phyloP scores from a whole-genome alignment of 1,284 basidiomycete species.

The Microbotryum scabiosae region DNA sequence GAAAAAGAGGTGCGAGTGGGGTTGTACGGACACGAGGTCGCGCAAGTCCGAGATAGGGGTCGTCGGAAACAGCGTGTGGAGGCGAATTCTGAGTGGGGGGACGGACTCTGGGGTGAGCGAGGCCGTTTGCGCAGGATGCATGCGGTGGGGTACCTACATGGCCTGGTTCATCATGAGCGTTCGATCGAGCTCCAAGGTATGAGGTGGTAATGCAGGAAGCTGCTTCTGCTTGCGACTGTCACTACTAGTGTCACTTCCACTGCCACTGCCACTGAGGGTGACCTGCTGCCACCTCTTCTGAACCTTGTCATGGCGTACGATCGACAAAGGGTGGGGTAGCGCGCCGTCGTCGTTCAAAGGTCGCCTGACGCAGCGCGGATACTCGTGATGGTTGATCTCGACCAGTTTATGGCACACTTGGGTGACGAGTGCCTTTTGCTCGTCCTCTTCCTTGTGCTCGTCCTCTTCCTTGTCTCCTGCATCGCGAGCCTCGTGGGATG shows the following conservation, averaged over 20 bases:
- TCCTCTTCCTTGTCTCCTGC: no score
- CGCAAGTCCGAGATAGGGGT: slow-evolving; percentile 7
- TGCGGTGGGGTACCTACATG: slow-evolving; percentile 3
- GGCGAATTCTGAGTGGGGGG: slow-evolving; percentile 7
- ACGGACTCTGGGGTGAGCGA: neutral
- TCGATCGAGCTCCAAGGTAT: neutral
- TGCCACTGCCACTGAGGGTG: neutral
- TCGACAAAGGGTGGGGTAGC: neutral
- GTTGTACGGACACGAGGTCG: neutral
- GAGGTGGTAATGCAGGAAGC: neutral
- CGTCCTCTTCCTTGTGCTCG: neutral
- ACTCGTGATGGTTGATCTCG: neutral
- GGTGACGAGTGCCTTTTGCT: neutral
- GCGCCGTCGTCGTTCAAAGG: neutral
- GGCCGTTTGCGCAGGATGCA: no score
- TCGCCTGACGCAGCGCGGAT: neutral
- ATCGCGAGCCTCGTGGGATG: no score
- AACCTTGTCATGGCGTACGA: neutral
- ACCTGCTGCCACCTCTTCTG: neutral
- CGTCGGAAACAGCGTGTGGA: slow-evolving; percentile 16
- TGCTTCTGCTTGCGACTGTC: neutral
- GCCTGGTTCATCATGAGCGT: slow-evolving; percentile 11
- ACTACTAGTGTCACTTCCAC: neutral
- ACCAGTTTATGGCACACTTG: slow-evolving; percentile 8
- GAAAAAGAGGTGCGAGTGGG: slow-evolving; percentile 2